A percentile compares a stretch with the other conserved stretches of the same genome.
phyloP scores from a whole-genome alignment of 148 eudicot species.

The Rheum nobile region DNA sequence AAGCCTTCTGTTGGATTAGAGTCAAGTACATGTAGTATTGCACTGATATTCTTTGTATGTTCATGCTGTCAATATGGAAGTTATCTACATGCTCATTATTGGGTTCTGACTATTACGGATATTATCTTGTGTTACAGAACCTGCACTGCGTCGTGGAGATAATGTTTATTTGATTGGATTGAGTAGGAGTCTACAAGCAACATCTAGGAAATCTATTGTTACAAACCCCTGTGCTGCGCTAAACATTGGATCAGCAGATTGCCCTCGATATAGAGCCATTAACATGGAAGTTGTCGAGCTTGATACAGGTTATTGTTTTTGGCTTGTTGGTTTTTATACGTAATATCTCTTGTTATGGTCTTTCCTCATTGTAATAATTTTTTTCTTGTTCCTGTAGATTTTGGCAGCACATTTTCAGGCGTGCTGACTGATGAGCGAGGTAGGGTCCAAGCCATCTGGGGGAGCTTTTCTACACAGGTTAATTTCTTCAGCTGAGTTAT shows the following conservation, averaged over 20 bases:
- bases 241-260: constrained; percentile 79
- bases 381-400: constrained; percentile 34
- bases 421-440: constrained; percentile 84
- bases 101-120: not conserved
- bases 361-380: not conserved
- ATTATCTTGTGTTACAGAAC: constrained; percentile 36
- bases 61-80: not conserved
- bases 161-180: constrained; percentile 87
- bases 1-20: not conserved
- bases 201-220: constrained; percentile 87
- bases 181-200: constrained; percentile 87
- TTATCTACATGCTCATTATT: not conserved
- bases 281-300: constrained; percentile 98
- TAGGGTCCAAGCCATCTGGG: constrained; percentile 92
- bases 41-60: not conserved
- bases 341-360: not conserved
- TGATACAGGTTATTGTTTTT: constrained; percentile 60
- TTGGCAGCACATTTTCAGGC: constrained; percentile 91
- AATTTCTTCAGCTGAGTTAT: not conserved
- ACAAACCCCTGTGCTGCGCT: constrained; percentile 89
- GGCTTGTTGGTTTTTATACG: not conserved
- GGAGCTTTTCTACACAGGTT: constrained; percentile 98
- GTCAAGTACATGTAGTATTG: not conserved
- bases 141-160: constrained; percentile 86
- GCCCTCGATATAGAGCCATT: constrained; percentile 91